Conservation (phyloP, 108 stramenopile genomes). For the Skeletonema menzelii region DNA sequence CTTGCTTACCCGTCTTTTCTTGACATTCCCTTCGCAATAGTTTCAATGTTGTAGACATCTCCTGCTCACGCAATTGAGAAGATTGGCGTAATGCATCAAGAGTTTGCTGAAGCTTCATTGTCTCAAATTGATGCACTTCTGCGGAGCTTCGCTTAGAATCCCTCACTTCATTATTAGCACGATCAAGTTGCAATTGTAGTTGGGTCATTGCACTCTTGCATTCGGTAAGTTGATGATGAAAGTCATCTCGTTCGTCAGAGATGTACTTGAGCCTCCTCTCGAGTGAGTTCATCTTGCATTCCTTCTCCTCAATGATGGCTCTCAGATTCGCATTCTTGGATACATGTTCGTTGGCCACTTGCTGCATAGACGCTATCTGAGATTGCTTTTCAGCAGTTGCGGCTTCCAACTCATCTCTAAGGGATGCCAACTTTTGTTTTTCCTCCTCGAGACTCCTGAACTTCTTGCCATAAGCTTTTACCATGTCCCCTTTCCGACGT, state of each 20-base stretch:
- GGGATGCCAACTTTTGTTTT: background rate
- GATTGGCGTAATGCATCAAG: constrained; percentile 20
- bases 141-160: background rate
- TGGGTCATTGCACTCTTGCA: constrained; percentile 5
- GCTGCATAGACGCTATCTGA: constrained; percentile 1
- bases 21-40: constrained; percentile 3
- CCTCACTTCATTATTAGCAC: constrained; percentile 13
- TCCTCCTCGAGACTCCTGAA: constrained; percentile 16
- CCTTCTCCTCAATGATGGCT: constrained; percentile 20
- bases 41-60: constrained; percentile 8
- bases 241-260: constrained; percentile 16
- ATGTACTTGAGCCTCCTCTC: constrained; percentile 23
- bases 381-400: constrained; percentile 3
- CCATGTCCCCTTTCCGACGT: constrained; percentile 26
- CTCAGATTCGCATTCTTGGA: constrained; percentile 6
- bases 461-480: constrained; percentile 15
- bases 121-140: background rate
- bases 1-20: constrained; percentile 6
- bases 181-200: constrained; percentile 28
- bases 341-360: background rate
- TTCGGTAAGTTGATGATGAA: constrained; percentile 14
- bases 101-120: constrained; percentile 8
- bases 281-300: constrained; percentile 4
- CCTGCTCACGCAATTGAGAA: constrained; percentile 16
- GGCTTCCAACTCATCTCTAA: constrained; percentile 1